phyloP scores from a whole-genome alignment of 768 basidiomycete species.

The Tulasnella sp. region DNA sequence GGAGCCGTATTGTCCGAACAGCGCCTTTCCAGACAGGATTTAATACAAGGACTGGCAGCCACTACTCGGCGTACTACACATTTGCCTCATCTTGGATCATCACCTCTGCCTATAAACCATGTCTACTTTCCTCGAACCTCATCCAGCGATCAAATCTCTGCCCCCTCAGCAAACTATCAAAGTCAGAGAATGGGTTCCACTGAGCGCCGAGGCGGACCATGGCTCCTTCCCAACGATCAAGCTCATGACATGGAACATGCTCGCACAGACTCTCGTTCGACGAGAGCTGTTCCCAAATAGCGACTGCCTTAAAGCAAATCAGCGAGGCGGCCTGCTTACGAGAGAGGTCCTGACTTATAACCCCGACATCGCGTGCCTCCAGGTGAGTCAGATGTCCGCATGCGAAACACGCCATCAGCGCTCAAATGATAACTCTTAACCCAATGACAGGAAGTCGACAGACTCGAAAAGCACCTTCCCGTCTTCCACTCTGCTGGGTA shows the following conservation, averaged over 20 bases:
- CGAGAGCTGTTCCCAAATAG: constrained; percentile 65
- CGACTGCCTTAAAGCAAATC: constrained; percentile 61
- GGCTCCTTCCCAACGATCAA: constrained; percentile 32
- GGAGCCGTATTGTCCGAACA: too few species aligned
- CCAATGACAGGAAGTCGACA: constrained; percentile 70
- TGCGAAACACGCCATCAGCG: background rate
- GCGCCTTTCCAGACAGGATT: too few species aligned
- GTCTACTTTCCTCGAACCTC: background rate
- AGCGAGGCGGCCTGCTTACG: constrained; percentile 68
- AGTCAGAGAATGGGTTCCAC: background rate
- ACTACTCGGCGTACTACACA: too few species aligned
- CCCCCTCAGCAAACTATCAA: background rate
- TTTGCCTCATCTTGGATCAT: too few species aligned
- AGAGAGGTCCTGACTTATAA: constrained; percentile 62
- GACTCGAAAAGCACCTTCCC: constrained; percentile 63
- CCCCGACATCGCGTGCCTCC: constrained; percentile 81
- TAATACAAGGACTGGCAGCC: too few species aligned
- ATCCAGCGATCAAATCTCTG: background rate
- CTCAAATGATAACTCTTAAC: background rate
- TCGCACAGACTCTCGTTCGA: constrained; percentile 50
- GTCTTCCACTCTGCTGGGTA: constrained; percentile 59
- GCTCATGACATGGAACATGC: constrained; percentile 77
- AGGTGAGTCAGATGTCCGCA: constrained; percentile 42
- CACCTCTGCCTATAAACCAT: too few species aligned
- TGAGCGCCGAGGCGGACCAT: background rate